phyloP scores from a whole-genome alignment of 2,329 filamentous ascomycete species.

The Celoporthe dispersa region DNA sequence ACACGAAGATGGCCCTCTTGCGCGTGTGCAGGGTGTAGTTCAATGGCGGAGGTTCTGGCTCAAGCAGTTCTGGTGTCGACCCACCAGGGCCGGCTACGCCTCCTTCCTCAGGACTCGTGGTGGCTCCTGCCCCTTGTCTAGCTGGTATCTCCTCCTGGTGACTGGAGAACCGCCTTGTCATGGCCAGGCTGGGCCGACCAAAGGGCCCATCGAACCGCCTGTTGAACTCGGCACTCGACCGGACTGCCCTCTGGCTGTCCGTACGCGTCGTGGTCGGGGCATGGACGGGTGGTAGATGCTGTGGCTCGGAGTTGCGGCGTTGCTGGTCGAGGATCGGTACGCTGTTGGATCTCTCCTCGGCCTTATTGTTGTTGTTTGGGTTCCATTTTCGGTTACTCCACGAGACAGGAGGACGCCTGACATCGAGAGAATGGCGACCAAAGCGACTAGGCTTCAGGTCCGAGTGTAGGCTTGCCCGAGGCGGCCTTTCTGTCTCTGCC shows the following conservation, averaged over 20 bases:
- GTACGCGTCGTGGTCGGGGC: slow-evolving; percentile 19
- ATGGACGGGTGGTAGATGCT: slow-evolving; percentile 22
- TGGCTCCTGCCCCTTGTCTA: slow-evolving; percentile 7
- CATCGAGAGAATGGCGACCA: slow-evolving; percentile 24
- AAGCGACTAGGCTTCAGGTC: slow-evolving; percentile 5
- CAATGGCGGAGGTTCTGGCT: slow-evolving; percentile 34
- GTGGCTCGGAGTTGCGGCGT: slow-evolving; percentile 5
- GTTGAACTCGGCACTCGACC: slow-evolving; percentile 35
- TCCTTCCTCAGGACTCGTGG: neutral
- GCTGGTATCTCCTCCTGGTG: slow-evolving; percentile 16
- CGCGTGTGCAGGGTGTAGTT: slow-evolving; percentile 44
- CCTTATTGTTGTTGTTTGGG: neutral
- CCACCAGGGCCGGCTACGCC: slow-evolving; percentile 8
- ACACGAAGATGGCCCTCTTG: slow-evolving; percentile 50
- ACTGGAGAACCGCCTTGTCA: slow-evolving; percentile 30
- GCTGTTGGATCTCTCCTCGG: slow-evolving; percentile 18
- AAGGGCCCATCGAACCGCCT: slow-evolving; percentile 36
- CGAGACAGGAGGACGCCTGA: neutral
- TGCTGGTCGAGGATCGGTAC: slow-evolving; percentile 19
- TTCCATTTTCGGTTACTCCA: neutral
- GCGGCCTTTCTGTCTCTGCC: slow-evolving; percentile 5
- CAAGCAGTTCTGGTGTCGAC: slow-evolving; percentile 23
- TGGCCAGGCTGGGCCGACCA: slow-evolving; percentile 34
- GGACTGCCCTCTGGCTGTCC: slow-evolving; percentile 24
- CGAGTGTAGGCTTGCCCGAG: slow-evolving; percentile 19